Percentiles rank a stretch among this genome's conserved stretches.
phyloP scores from a whole-genome alignment of 23 red algal genomes.

The Gracilaria gracilis region DNA sequence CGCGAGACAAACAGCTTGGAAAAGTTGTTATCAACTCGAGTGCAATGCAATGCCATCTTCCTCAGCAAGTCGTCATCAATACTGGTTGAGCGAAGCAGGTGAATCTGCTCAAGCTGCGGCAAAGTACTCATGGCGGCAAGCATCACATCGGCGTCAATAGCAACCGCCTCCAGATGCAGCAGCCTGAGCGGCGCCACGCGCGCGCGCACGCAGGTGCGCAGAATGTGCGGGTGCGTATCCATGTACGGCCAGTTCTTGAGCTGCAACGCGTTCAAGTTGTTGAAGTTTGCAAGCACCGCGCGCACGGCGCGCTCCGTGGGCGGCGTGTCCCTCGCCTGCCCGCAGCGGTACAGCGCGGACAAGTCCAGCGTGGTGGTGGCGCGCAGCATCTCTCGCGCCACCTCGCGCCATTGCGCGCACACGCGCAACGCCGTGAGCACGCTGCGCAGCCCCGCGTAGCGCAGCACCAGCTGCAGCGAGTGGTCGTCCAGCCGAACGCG shows the following conservation, averaged over 20 bases:
- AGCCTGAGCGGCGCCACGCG: background rate
- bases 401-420: constrained; percentile 42
- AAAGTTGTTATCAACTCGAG: background rate
- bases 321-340: constrained; percentile 13
- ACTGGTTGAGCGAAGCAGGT: background rate
- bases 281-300: constrained; percentile 3
- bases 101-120: background rate
- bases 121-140: background rate
- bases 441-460: constrained; percentile 8
- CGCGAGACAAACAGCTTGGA: constrained; percentile 13
- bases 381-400: constrained; percentile 7
- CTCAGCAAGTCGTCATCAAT: background rate
- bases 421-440: constrained; percentile 33
- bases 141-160: background rate
- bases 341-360: constrained; percentile 5
- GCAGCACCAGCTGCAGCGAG: constrained; percentile 17
- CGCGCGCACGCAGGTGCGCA: background rate
- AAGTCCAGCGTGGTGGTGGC: constrained; percentile 17
- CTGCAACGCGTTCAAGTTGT: background rate
- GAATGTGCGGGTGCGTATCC: constrained; percentile 15
- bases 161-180: constrained; percentile 13
- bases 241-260: constrained; percentile 39
- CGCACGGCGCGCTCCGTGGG: constrained; percentile 15
- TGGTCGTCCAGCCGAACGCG: constrained; percentile 11
- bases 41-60: background rate